Evolutionary conservation across 2,329 filamentous ascomycete genomes (phyloP), one percentile per base, ranked within the genome.

Genomic region (Fonsecaea multimorphosa): DNA sequence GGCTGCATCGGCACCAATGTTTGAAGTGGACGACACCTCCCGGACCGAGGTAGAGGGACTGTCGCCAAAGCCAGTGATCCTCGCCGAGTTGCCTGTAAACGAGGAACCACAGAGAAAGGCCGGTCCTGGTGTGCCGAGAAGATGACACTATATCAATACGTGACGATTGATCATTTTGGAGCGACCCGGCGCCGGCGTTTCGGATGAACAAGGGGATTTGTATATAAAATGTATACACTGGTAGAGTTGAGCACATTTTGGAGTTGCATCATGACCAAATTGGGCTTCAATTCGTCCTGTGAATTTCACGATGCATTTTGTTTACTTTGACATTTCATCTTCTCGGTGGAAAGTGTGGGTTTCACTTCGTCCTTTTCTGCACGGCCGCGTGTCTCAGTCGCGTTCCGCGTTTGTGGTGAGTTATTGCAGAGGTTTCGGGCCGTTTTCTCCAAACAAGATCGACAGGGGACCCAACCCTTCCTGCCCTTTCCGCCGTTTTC

Each of bases 81-180:
- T 66, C 2, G 56, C 57, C n/a, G 64, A 68, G 36, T 58, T 66
- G 53, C 67, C 65, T 19, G 67, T 51, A 9, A 40, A 59, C 31
- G 22, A 29, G 27, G 24, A 59, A 11, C 27, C 31, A 14, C 44
- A 36, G 27, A 32, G 27, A n/a, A 22, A 32, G 5, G 16, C n/a
- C n/a, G 32, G 54, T 29, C 22, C 34, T 12, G 22, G 31, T 52
- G 29, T 27, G 40, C 44, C 19, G n/a, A n/a, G 14, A 29, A 49
- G 22, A 49, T 36, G 57, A 59, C 38, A 29, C 14, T 27, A 12
- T n/a, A n/a, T n/a, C 22, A 36, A 36, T n/a, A 27, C 54, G 27
- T 40, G 55, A 44, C 24, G 34, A 19, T 2, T 22, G 46, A n/a
- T n/a, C n/a, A n/a, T n/a, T n/a, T 36, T 44, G 5, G 19, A 57